These are phyloP conservation scores for Striga asiatica DNA, from an alignment of 257 asterid species.

Conservation along the genomic window DNA sequence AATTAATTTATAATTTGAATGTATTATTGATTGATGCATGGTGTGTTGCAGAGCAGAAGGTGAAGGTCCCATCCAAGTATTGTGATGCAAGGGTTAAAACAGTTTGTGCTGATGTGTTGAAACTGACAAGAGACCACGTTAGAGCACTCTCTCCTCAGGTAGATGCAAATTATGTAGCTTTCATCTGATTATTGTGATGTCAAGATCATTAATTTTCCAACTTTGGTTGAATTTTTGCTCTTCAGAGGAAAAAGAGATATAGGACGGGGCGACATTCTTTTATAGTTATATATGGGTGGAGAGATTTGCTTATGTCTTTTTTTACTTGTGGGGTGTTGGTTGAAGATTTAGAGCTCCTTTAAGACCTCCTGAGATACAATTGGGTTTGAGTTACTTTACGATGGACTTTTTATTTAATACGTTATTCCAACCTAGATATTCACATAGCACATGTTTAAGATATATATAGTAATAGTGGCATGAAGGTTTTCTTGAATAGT, in stretches of 20 bases:
- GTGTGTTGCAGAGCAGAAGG: constrained; percentile 67
- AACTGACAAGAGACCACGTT: constrained; percentile 38
- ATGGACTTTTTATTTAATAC: too few species aligned
- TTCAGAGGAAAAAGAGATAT: not conserved
- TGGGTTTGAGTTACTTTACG: too few species aligned
- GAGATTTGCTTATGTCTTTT: not conserved
- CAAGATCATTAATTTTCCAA: not conserved
- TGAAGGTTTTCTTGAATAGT: too few species aligned
- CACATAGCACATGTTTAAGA: too few species aligned
- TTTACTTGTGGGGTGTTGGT: not conserved
- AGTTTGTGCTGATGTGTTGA: constrained; percentile 64
- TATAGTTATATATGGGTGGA: not conserved
- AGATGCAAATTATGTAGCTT: not conserved
- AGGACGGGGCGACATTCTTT: not conserved
- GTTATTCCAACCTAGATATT: too few species aligned
- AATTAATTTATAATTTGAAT: not conserved
- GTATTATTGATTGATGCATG: constrained; percentile 1
- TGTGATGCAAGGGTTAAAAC: constrained; percentile 85
- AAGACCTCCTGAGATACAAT: too few species aligned
- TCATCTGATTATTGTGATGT: not conserved
- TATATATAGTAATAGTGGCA: too few species aligned
- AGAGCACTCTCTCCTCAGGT: constrained; percentile 73
- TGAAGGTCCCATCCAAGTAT: constrained; percentile 68
- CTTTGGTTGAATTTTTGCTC: not conserved
- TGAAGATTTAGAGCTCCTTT: too few species aligned